phyloP scores from a whole-genome alignment of 2,329 filamentous ascomycete genomes.

The Zymoseptoria pseudotritici region DNA sequence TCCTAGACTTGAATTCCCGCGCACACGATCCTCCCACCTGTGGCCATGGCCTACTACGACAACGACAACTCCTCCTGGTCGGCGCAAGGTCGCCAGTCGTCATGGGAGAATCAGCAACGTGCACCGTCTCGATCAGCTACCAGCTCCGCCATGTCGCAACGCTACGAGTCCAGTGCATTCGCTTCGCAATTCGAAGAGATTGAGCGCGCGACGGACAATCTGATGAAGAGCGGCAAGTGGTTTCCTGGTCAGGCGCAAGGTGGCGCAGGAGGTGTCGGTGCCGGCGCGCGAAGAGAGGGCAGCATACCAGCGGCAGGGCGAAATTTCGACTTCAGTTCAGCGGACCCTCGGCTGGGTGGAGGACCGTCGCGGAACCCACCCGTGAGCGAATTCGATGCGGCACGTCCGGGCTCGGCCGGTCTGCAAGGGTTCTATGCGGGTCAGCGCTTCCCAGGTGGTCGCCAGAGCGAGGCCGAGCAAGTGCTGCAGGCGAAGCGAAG shows the following conservation, averaged over 20 bases:
- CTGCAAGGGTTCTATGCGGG: conserved; percentile 90
- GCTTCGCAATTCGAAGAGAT: conserved; percentile 91
- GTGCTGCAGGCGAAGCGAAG: conserved; percentile 98
- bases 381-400: conserved; percentile 70
- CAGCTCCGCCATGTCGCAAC: conserved; percentile 58
- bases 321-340: conserved; percentile 17
- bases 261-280: conserved; percentile 17
- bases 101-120: conserved; percentile 59
- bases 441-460: conserved; percentile 82
- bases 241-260: conserved; percentile 45
- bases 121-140: conserved; percentile 68
- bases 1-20: not conserved
- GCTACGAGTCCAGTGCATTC: conserved; percentile 66
- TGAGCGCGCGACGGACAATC: conserved; percentile 88
- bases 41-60: conserved; percentile 61
- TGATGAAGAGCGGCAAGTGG: conserved; percentile 93
- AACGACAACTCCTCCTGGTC: conserved; percentile 53
- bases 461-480: conserved; percentile 88
- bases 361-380: conserved; percentile 72
- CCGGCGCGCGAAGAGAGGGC: conserved; percentile 67
- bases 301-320: conserved; percentile 54
- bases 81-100: conserved; percentile 54
- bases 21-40: not conserved
- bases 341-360: conserved; percentile 60
- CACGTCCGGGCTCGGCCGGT: conserved; percentile 66